Evolutionary conservation across 371 early-diverging fungal genomes (phyloP), one percentile per base, ranked within the genome.

Genomic region (Nematocida parisii): DNA sequence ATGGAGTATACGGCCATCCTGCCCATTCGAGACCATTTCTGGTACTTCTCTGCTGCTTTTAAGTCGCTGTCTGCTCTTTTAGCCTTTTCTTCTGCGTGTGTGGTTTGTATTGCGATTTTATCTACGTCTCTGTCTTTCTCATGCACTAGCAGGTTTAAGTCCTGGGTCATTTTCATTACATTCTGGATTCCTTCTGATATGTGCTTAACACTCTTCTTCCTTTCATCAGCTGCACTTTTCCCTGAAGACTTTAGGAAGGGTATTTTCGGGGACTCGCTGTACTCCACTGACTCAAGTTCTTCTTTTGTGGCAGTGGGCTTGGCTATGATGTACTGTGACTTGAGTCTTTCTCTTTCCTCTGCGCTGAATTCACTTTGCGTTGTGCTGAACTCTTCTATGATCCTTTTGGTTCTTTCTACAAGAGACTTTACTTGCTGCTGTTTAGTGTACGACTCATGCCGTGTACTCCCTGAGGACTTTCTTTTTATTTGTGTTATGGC

Each of bases 221-320:
- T 66, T 15, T 80, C 66, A 50, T 85, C 67, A 2, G 85, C 81
- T 13, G 82, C 73, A 44, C 81, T 45, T 24, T 66, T 45, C 11
- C 40, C n/a, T 50, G 13, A 9, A 2, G 33, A 27, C 0, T 54
- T 70, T 42, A 67, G 18, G 24, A 71, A 77, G 42, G 85, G 73
- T 45, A 85, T 83, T 7, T 70, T 56, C 52, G 83, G 64, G 46
- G 85, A 71, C 22, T 83, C 54, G 45, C 82, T 73, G 83, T 84
- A 86, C 61, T 85, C 88, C 2, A 83, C 71, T 39, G 68, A 70
- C 15, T 86, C 82, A 44, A 87, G 18, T 44, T 87, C 86, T 55
- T 75, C 72, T 67, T 86, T 85, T 42, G 85, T 85, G n/a, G 85
- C 86, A 54, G 84, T 82, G 22, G 88, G 88, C 24, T 82, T 81